Percentiles rank a stretch among this genome's conserved stretches.
These are phyloP conservation scores for Exophiala oligosperma DNA, from an alignment of 2,329 filamentous ascomycete species.

Conservation along the genomic window DNA sequence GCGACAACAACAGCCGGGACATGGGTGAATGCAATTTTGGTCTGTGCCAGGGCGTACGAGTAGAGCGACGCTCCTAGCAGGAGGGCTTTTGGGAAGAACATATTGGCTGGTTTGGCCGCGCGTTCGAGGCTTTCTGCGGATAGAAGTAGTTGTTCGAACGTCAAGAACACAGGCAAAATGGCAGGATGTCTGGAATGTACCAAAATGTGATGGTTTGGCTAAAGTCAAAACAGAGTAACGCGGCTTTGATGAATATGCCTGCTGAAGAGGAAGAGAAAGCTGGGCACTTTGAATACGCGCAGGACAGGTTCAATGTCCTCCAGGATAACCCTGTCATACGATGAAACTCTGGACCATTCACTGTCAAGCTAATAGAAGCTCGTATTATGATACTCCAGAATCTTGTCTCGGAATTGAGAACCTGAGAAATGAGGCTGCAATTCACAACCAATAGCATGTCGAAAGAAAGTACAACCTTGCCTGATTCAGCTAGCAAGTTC, in stretches of 20 bases:
- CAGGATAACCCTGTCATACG: neutral
- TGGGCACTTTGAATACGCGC: neutral
- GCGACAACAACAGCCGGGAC: slow-evolving; percentile 50
- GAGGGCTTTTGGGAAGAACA: slow-evolving; percentile 54
- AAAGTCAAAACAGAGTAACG: too few species aligned
- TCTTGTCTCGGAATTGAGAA: neutral
- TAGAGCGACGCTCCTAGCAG: slow-evolving; percentile 48
- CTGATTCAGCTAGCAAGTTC: neutral
- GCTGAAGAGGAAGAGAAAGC: neutral
- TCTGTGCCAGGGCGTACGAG: slow-evolving; percentile 48
- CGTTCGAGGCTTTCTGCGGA: too few species aligned
- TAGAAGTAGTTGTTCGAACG: too few species aligned
- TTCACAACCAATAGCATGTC: slow-evolving; percentile 1
- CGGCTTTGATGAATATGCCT: too few species aligned
- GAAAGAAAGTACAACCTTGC: neutral
- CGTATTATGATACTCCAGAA: neutral
- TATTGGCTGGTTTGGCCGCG: slow-evolving; percentile 29
- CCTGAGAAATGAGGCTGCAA: neutral
- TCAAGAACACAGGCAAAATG: too few species aligned
- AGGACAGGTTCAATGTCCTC: neutral
- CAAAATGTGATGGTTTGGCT: too few species aligned
- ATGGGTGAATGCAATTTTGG: slow-evolving; percentile 51
- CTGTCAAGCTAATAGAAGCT: neutral
- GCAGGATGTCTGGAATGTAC: too few species aligned
- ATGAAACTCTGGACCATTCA: neutral